Evolutionary conservation across 306 rosid species (phyloP).

Genomic region (Parietaria judaica): DNA sequence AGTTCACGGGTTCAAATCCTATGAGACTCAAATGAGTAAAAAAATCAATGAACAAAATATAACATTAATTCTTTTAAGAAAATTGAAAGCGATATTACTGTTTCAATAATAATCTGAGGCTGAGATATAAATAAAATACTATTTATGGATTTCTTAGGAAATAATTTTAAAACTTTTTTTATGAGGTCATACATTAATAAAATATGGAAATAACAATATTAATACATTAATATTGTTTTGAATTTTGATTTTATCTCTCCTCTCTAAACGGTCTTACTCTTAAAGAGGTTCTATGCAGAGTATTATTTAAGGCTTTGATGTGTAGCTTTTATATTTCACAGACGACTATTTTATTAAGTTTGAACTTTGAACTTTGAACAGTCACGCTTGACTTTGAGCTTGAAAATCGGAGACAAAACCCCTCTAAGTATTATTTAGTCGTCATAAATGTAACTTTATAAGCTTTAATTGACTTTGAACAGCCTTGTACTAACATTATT

Average conservation of each 20-base stretch:
- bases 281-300: not conserved
- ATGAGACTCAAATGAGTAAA: too few species aligned
- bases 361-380: not conserved
- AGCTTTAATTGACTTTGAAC: not conserved
- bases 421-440: not conserved
- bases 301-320: not conserved
- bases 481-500: not conserved
- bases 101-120: too few species aligned
- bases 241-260: not conserved
- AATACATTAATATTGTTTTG: too few species aligned
- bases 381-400: conserved; percentile 8
- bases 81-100: too few species aligned
- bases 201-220: not conserved
- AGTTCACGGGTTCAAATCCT: too few species aligned
- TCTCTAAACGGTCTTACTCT: not conserved
- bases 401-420: not conserved
- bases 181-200: not conserved
- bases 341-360: not conserved
- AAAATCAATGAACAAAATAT: too few species aligned
- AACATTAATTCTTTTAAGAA: too few species aligned
- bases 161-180: too few species aligned
- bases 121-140: too few species aligned
- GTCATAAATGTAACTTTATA: not conserved
- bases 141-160: too few species aligned
- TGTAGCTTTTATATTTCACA: conserved; percentile 3